Base-by-base conservation (phyloP, 1,139 yeast genomes). In the Scheffersomyces parashehatae region DNA sequence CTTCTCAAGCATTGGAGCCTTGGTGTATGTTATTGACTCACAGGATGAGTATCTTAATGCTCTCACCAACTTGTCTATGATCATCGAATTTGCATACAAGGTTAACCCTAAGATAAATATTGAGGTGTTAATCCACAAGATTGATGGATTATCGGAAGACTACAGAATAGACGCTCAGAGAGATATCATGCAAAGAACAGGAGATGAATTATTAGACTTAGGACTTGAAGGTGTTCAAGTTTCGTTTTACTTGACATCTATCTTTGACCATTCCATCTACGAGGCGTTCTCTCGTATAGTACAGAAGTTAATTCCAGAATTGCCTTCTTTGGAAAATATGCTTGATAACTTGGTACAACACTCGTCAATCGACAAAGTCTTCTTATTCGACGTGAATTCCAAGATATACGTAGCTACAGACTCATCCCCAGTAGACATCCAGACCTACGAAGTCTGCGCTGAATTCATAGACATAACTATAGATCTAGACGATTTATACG, bases 361-460 rank as follows among this genome's bases (percentile, higher is more conserved):
- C 59, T 86, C 93, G 9, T 87, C 88, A 31, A 85, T 93, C 51
- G 99, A 93, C 55, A 93, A 93, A 67, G 95, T 95, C 31, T 93
- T 91, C 56, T 65, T 93, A 47, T 91, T 95, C 59, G 99, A 93
- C 60, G 83, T 91, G 31, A 88, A 88, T 59, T 86, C 96, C n/a
- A 93, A 93, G 64, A 88, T 93, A 28, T 93, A 93, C 61, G 91
- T 93, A 37, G 97, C 98, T 3, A 93, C 98, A 0, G 99, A 93
- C 63, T 87, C 96, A 0, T 83, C 93, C 2, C 97, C 98, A 0
- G 97, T 91, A 29, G 98, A 93, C 65, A 88, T 90, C 28, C 96
- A 90, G 57, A 88, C 95, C 0, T 93, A 93, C 62, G 98, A 93
- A 63, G 96, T 91, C 2, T 93, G 99, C 65, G 95, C 97, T 0